Base-by-base conservation (phyloP, 2,329 filamentous ascomycete genomes). In the Fusarium sp. region DNA sequence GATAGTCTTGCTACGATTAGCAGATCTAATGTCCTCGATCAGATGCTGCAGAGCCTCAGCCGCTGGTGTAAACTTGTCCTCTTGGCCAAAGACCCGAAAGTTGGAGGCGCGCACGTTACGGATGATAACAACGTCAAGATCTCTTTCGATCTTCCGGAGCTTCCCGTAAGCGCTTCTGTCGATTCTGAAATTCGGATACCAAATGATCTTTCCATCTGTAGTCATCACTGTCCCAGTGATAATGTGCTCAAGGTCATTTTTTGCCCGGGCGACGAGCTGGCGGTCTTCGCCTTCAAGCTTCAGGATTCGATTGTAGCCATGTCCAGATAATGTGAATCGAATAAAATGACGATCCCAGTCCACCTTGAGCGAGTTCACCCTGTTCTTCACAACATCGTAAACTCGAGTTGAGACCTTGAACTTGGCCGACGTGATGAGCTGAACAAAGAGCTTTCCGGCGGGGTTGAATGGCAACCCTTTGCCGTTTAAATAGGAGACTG, bases 361-460 rank as follows among this genome's bases (percentile, higher is more conserved):
- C 2, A 57, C 45, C 22, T 66, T 71, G 0, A 77, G 63, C 3
- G 63, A 26, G 7, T 75, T 66, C 6, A 84, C 72, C 17, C 69
- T 73, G 2, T 36, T 36, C 46, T 77, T 67, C 3, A 81, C 63
- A 9, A 75, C 78, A 2, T 68, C 46, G 56, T 79, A 81, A 6
- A 84, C 74, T 2, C 64, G 62, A 3, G 53, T 71, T 3, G 69
- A 63, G n/a, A 84, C 72, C 49, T 81, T 82, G 62, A 83, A 79
- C 45, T 78, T 79, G 14, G 77, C 78, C 1, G 78, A 77, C 15
- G 78, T 74, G 4, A 84, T 67, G 7, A 80, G 70, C n/a, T 74
- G 72, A 2, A 82, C 72, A 3, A 78, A 81, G 2, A 85, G 71
- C 33, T 76, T 81, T 1, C 72, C 77, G 1, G 50, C 67, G 6